Evolutionary conservation across 768 basidiomycete species (phyloP).

Genomic region (Rhizopogon sp.): DNA sequence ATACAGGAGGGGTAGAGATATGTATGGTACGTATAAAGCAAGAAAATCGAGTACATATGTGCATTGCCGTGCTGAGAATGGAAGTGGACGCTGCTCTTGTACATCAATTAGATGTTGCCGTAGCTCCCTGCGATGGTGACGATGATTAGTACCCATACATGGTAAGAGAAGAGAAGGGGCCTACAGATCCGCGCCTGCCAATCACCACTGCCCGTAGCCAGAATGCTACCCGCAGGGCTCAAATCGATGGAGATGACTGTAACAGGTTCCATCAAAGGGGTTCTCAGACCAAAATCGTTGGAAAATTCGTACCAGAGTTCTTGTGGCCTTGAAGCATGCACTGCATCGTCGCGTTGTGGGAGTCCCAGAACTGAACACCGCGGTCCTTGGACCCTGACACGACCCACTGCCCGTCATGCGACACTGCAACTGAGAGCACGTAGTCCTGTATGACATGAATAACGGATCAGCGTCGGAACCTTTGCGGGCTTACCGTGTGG

Average conservation of each 20-base stretch:
- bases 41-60: not conserved
- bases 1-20: not conserved
- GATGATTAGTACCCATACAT: not conserved
- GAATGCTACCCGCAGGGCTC: slow-evolving; percentile 21
- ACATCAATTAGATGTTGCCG: not conserved
- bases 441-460: slow-evolving; percentile 18
- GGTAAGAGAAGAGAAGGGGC: slow-evolving; percentile 10
- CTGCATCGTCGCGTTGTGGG: slow-evolving; percentile 24
- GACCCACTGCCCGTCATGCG: slow-evolving; percentile 28
- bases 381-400: slow-evolving; percentile 35
- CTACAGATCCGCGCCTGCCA: slow-evolving; percentile 32
- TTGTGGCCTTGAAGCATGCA: slow-evolving; percentile 32
- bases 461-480: not conserved
- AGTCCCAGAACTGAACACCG: slow-evolving; percentile 32
- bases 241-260: slow-evolving; percentile 36
- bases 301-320: slow-evolving; percentile 26
- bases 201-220: slow-evolving; percentile 35
- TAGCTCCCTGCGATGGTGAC: not conserved
- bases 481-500: slow-evolving; percentile 16
- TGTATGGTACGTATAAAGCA: not conserved
- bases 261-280: not conserved
- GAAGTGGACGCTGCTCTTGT: not conserved
- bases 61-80: not conserved
- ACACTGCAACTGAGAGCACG: slow-evolving; percentile 23
- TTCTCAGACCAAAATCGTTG: not conserved